phyloP scores from a whole-genome alignment of 768 basidiomycete species.

The Suillus alpinus region DNA sequence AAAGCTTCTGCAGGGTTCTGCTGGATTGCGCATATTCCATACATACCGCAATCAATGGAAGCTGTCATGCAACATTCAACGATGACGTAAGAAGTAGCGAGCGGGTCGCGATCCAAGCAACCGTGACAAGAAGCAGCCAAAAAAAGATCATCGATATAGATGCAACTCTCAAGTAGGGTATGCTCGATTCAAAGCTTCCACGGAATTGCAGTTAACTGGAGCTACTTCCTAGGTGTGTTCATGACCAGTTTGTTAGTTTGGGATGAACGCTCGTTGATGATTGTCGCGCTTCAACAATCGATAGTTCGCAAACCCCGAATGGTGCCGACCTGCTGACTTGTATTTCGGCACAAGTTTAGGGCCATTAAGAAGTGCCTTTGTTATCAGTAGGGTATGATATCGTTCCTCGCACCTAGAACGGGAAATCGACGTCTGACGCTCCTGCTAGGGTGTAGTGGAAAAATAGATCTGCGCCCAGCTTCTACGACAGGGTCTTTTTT shows the following conservation, averaged over 20 bases:
- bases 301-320: not conserved
- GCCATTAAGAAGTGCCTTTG: not conserved
- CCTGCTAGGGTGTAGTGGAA: too few relatives aligned
- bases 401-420: too few relatives aligned
- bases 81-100: not conserved
- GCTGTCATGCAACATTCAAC: not conserved
- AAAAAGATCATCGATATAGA: not conserved
- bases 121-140: not conserved
- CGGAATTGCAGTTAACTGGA: not conserved
- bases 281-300: not conserved
- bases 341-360: not conserved
- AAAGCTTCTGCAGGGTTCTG: not conserved
- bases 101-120: not conserved
- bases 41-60: not conserved
- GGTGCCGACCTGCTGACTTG: not conserved
- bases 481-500: too few relatives aligned
- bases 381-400: not conserved
- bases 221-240: not conserved
- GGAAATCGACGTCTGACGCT: too few relatives aligned
- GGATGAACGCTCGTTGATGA: not conserved
- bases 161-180: not conserved
- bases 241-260: not conserved
- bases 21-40: not conserved
- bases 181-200: not conserved
- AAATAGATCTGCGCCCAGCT: too few relatives aligned